A percentile compares a stretch with the other conserved stretches of the same genome.
These are phyloP conservation scores for Tanacetum coccineum DNA, from an alignment of 129 eudicot genomes.

Conservation along the genomic window DNA sequence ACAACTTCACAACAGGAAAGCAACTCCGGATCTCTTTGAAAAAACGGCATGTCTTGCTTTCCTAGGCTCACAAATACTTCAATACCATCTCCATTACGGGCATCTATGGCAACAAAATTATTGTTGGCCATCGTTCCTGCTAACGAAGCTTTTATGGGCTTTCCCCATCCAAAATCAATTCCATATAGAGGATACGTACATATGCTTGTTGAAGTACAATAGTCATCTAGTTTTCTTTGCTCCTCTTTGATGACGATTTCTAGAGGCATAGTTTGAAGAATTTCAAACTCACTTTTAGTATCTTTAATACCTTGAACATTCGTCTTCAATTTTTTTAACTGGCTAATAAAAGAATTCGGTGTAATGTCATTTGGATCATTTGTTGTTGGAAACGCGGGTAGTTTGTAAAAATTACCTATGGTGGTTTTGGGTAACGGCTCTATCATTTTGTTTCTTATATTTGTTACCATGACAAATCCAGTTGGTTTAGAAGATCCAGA, in stretches of 20 bases:
- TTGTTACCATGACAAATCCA: neutral
- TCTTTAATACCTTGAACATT: slow-evolving; percentile 1
- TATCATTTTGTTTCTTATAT: slow-evolving; percentile 7
- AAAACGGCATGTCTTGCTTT: slow-evolving; percentile 23
- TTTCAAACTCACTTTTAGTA: neutral
- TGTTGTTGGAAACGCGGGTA: neutral
- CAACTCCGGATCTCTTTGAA: slow-evolving; percentile 20
- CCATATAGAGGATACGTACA: slow-evolving; percentile 20
- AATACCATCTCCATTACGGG: slow-evolving; percentile 25
- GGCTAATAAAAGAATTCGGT: neutral
- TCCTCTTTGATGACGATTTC: neutral
- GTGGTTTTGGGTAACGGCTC: slow-evolving; percentile 3
- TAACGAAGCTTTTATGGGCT: slow-evolving; percentile 10
- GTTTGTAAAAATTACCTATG: neutral
- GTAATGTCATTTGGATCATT: slow-evolving; percentile 4
- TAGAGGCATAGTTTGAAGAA: neutral
- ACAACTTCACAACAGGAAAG: neutral
- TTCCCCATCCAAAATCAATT: slow-evolving; percentile 41
- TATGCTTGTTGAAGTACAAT: slow-evolving; percentile 4
- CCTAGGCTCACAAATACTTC: slow-evolving; percentile 24
- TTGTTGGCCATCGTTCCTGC: neutral
- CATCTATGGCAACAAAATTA: slow-evolving; percentile 9
- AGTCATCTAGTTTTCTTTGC: neutral
- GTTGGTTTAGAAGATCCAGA: slow-evolving; percentile 11
- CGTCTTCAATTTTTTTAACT: slow-evolving; percentile 7